These are phyloP conservation scores for Pythium pectinolyticum DNA, from an alignment of 352 stramenopile genomes.

Conservation along the genomic window DNA sequence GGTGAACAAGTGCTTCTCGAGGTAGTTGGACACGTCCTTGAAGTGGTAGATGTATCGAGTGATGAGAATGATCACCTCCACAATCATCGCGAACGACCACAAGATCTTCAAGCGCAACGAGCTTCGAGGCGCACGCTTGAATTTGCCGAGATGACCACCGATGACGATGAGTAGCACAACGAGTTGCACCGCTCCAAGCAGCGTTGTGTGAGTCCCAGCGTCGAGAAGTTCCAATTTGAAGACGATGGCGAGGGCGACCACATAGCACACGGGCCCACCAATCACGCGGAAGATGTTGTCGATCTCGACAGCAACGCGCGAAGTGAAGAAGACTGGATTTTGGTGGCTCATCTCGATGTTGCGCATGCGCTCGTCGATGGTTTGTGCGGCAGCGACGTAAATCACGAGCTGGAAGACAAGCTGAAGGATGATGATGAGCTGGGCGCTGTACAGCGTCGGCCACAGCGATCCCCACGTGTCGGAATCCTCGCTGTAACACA, in stretches of 20 bases:
- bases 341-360: constrained; percentile 64
- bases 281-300: constrained; percentile 76
- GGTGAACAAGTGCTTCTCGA: constrained; percentile 72
- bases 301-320: constrained; percentile 64
- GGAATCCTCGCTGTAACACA: constrained; percentile 61
- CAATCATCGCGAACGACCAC: constrained; percentile 74
- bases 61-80: constrained; percentile 69
- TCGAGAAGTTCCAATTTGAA: constrained; percentile 61
- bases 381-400: constrained; percentile 72
- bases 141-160: constrained; percentile 70
- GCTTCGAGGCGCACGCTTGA: constrained; percentile 60
- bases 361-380: constrained; percentile 60
- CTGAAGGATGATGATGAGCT: constrained; percentile 84
- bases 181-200: constrained; percentile 64
- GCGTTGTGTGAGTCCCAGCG: constrained; percentile 60
- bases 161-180: constrained; percentile 63
- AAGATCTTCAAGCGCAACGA: constrained; percentile 70
- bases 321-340: constrained; percentile 77
- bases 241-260: constrained; percentile 63
- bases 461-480: constrained; percentile 73
- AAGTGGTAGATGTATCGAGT: constrained; percentile 85
- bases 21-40: constrained; percentile 57
- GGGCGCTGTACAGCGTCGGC: constrained; percentile 78
- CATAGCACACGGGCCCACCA: constrained; percentile 69
- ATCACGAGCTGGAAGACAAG: constrained; percentile 86